Conservation (phyloP, 805 yeast species). For the Nakazawaea pomicola region DNA sequence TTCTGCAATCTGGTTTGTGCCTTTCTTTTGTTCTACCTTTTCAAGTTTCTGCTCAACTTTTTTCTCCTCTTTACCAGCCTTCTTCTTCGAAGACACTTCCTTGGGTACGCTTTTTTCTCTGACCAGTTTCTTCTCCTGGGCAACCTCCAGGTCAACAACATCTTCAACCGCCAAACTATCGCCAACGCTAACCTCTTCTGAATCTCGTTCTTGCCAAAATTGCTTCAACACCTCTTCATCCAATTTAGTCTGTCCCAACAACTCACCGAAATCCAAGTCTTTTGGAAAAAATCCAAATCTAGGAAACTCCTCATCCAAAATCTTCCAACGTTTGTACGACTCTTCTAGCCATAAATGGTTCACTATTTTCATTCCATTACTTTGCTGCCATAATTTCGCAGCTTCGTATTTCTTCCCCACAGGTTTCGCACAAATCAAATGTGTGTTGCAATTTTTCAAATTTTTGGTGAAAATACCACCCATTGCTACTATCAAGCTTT, state of each 20-base stretch:
- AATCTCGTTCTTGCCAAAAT: constrained; percentile 27
- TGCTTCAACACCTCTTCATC: constrained; percentile 34
- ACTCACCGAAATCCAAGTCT: constrained; percentile 34
- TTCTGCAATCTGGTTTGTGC: constrained; percentile 12
- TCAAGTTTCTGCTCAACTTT: constrained; percentile 14
- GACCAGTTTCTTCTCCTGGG: no score
- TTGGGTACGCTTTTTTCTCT: no score
- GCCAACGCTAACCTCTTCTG: constrained; percentile 19
- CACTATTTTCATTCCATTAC: constrained; percentile 42
- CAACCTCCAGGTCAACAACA: no score
- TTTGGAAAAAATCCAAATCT: constrained; percentile 45
- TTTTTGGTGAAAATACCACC: constrained; percentile 78
- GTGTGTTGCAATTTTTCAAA: constrained; percentile 61
- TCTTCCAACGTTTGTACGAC: constrained; percentile 58
- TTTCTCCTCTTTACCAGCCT: constrained; percentile 10
- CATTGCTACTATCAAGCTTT: constrained; percentile 52
- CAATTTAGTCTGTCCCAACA: constrained; percentile 49
- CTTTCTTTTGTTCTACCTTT: constrained; percentile 12
- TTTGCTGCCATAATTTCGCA: constrained; percentile 57
- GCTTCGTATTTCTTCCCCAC: constrained; percentile 73
- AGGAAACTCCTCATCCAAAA: constrained; percentile 38
- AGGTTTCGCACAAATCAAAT: constrained; percentile 62
- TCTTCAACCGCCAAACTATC: constrained; percentile 13
- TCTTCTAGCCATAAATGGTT: constrained; percentile 91
- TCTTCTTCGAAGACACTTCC: no score